phyloP scores from a whole-genome alignment of 2,329 filamentous ascomycete species.

The Alternaria panax region DNA sequence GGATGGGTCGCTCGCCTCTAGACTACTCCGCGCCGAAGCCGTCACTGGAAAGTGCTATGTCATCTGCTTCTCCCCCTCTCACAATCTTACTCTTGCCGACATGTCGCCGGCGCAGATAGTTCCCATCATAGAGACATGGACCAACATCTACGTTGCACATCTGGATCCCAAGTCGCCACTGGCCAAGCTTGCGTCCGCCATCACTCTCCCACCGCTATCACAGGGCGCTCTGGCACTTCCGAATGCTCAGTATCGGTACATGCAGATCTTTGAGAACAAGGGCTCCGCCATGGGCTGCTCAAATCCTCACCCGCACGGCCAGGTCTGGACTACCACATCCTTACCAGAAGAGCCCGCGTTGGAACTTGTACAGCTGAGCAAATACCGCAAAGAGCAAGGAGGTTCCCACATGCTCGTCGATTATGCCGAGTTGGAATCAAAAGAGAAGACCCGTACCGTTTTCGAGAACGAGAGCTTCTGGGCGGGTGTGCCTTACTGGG shows the following conservation, averaged over 20 bases:
- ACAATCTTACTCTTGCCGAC: slow-evolving; percentile 92
- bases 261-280: slow-evolving; percentile 99
- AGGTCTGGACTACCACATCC: slow-evolving; percentile 92
- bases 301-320: slow-evolving; percentile 96
- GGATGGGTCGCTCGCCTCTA: slow-evolving; percentile 68
- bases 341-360: slow-evolving; percentile 87
- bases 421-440: slow-evolving; percentile 82
- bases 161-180: slow-evolving; percentile 76
- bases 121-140: slow-evolving; percentile 89
- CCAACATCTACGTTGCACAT: slow-evolving; percentile 84
- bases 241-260: slow-evolving; percentile 84
- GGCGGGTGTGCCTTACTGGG: slow-evolving; percentile 96
- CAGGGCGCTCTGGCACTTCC: slow-evolving; percentile 60
- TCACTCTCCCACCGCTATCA: slow-evolving; percentile 57
- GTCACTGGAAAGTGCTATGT: slow-evolving; percentile 98
- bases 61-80: slow-evolving; percentile 88
- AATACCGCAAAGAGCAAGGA: slow-evolving; percentile 75
- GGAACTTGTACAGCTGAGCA: slow-evolving; percentile 79
- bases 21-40: slow-evolving; percentile 80
- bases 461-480: slow-evolving; percentile 87
- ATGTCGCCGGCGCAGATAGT: slow-evolving; percentile 79
- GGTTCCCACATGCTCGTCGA: slow-evolving; percentile 82
- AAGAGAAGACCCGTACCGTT: slow-evolving; percentile 84
- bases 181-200: slow-evolving; percentile 55
- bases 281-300: slow-evolving; percentile 98